Evolutionary conservation across 2,329 filamentous ascomycete genomes (phyloP), one percentile per base, ranked within the genome.

Genomic region (Grosmannia serpens): DNA sequence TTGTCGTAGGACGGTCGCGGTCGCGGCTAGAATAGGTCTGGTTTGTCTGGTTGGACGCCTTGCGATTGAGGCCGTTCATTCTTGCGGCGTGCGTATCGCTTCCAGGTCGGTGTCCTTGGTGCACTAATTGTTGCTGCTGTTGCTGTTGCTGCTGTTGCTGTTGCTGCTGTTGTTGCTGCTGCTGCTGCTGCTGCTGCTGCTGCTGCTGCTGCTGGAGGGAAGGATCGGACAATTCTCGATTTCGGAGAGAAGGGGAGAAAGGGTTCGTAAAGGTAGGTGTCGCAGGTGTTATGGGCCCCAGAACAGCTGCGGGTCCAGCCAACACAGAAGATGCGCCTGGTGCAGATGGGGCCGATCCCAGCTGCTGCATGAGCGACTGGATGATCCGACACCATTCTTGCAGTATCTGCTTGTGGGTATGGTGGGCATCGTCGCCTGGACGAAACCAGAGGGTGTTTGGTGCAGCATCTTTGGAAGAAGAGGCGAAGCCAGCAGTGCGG

Each of bases 341-440:
- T 6, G 51, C 33, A 10, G 57, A 53, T 1, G 59, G 35, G 2
- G 22, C 55, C 4, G 54, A 29, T 15, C 46, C 53, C 0, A 50
- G 58, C 50, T 63, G 56, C 8, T 75, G 73, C 55, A 78, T 70
- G 24, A 73, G 63, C 9, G 68, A 66, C 57, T 75, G 73, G 62
- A 84, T 81, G 64, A 74, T 77, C 55, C 75, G 75, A 31, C 76
- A 75, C 84, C 84, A 87, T 41, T 86, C 82, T 49, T 82, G 75
- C 22, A 87, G 74, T 56, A 73, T 75, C 52, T 74, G 72, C 46
- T 74, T 73, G 13, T 56, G 38, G 24, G 13, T 29, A 24, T 62
- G 56, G 29, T 58, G 46, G 46, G 27, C 50, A 58, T 83, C 79
- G 22, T 85, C 80, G 5, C 76, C 71, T 0, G 75, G 71, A 35